Evolutionary conservation across 2,329 filamentous ascomycete species (phyloP).

Genomic region (Arachnopeziza araneosa): DNA sequence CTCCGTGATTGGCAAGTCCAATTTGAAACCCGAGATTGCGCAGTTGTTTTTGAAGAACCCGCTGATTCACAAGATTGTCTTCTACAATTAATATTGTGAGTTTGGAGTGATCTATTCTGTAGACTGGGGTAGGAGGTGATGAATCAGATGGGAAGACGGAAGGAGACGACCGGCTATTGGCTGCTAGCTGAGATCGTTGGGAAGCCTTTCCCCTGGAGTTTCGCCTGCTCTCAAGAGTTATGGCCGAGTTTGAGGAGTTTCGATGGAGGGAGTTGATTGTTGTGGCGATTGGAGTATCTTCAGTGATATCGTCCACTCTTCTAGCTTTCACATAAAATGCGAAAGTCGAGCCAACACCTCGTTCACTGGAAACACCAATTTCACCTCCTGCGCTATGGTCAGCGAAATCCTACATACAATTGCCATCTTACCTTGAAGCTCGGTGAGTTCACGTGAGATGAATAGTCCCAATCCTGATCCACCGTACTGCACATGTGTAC

Average conservation of each 20-base stretch:
- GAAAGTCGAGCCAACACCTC: conserved; percentile 67
- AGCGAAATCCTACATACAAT: background rate
- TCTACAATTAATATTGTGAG: conserved; percentile 58
- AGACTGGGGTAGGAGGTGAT: background rate
- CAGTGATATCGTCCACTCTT: conserved; percentile 12
- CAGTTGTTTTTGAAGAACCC: conserved; percentile 56
- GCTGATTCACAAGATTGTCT: conserved; percentile 63
- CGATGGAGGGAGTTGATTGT: conserved; percentile 14
- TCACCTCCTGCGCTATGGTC: conserved; percentile 43
- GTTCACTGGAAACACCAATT: conserved; percentile 66
- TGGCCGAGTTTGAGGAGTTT: conserved; percentile 13
- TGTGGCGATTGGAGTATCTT: conserved; percentile 24
- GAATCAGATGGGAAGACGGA: background rate
- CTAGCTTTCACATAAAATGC: conserved; percentile 57
- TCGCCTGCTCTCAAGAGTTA: conserved; percentile 19
- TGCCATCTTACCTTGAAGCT: conserved; percentile 55
- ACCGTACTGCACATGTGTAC: conserved; percentile 75
- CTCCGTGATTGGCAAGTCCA: conserved; percentile 59
- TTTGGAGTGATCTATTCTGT: conserved; percentile 15
- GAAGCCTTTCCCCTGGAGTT: conserved; percentile 17
- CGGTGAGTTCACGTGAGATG: conserved; percentile 71
- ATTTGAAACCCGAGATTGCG: conserved; percentile 55
- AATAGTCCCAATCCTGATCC: conserved; percentile 75
- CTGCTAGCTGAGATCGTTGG: conserved; percentile 16
- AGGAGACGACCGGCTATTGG: background rate